A percentile compares a stretch with the other conserved stretches of the same genome.
These are phyloP conservation scores for Phytophthora europaea DNA, from an alignment of 352 stramenopile species.

Conservation along the genomic window DNA sequence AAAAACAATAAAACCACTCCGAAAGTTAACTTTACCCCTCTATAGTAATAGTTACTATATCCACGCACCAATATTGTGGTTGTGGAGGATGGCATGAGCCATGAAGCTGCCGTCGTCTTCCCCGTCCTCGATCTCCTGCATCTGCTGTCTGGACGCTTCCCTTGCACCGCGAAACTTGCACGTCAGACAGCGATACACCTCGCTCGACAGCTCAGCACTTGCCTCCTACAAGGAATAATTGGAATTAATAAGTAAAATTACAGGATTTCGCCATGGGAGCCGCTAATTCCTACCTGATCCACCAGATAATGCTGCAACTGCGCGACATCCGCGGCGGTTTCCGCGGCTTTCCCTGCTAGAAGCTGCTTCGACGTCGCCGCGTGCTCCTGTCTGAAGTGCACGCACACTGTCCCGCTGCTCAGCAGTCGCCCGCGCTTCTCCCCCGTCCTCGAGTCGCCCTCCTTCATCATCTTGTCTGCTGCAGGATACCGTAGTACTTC, in stretches of 20 bases:
- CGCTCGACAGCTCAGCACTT: slow-evolving; percentile 12
- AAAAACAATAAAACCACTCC: background rate
- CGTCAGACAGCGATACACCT: slow-evolving; percentile 59
- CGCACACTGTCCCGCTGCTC: slow-evolving; percentile 26
- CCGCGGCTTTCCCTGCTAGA: background rate
- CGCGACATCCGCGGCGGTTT: slow-evolving; percentile 4
- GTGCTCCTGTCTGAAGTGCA: slow-evolving; percentile 23
- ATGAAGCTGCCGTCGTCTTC: slow-evolving; percentile 63
- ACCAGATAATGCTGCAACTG: slow-evolving; percentile 31
- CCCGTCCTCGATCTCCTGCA: slow-evolving; percentile 32
- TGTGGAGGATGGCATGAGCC: slow-evolving; percentile 67
- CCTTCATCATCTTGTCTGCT: background rate
- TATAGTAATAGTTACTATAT: background rate
- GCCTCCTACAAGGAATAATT: slow-evolving; percentile 24
- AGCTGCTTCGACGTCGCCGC: slow-evolving; percentile 15
- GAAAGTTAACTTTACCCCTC: background rate
- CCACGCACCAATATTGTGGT: slow-evolving; percentile 63
- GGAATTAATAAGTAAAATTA: slow-evolving; percentile 2
- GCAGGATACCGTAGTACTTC: no score
- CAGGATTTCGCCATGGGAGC: background rate
- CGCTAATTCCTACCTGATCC: slow-evolving; percentile 23
- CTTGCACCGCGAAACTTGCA: slow-evolving; percentile 58
- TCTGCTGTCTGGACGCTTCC: slow-evolving; percentile 35
- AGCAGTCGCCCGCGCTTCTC: slow-evolving; percentile 30
- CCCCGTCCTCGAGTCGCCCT: background rate